Evolutionary conservation across 2,329 filamentous ascomycete species (phyloP), one percentile per base, ranked within the genome.

Genomic region (Coniochaeta prunicola): DNA sequence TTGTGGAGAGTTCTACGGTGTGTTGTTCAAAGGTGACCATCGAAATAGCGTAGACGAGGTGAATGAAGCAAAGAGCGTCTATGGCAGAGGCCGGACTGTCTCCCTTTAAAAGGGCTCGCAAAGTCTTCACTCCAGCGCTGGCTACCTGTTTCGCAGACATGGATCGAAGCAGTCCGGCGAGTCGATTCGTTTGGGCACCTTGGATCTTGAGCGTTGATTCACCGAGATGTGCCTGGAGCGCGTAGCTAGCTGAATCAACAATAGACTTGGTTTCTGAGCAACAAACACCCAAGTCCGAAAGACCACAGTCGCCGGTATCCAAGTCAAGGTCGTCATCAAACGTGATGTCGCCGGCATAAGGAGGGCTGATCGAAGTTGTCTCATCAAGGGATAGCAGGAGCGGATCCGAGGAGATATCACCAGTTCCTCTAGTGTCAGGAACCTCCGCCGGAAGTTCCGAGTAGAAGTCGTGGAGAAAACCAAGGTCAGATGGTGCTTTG

Each of bases 41-140:
- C 4, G 76, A 80, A 38, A 83, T 73, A 13, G 79, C 77, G 62
- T 81, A 82, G 26, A 78, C 70, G 21, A 83, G 62, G 58, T 84
- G 80, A 33, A 82, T 66, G 60, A 83, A 78, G 64, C 79, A 83
- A 1, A 84, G 64, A 2, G 76, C 73, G 30, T 79, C 73, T 30
- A 78, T 63, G 4, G 80, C 71, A 1, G 75, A 73, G 3, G 68
- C 65, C 0, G 71, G 67, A 7, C 69, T 67, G n/a, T 64, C 64
- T 2, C 75, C 77, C 24, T 72, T 67, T 0, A 82, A 62, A 4
- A 80, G 68, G 12, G 66, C 67, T 8, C 67, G 71, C 21, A 83
- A 68, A 6, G 73, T 69, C 19, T 71, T 63, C 2, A 83, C 69
- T 9, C 80, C 81, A 7, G 62, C 71, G 2, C 67, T 62, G 6